Conservation (phyloP, 345 rosid species). For the Carallia pectinifolia region DNA sequence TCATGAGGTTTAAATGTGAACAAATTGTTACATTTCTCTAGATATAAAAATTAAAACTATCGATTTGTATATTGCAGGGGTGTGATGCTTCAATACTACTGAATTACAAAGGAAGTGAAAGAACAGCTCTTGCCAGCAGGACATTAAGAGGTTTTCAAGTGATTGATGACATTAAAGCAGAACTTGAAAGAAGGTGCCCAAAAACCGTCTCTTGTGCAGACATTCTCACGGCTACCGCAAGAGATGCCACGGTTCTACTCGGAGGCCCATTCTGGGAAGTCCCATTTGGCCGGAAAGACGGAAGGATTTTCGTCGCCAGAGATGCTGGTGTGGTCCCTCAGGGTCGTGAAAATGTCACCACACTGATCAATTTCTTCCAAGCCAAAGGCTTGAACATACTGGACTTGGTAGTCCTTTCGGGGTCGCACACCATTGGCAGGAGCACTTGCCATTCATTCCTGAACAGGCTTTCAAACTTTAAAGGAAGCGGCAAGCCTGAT, state of each 20-base stretch:
- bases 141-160: slow-evolving; percentile 24
- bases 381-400: slow-evolving; percentile 18
- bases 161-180: slow-evolving; percentile 23
- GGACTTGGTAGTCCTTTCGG: slow-evolving; percentile 27
- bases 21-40: no score
- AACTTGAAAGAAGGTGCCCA: slow-evolving; percentile 21
- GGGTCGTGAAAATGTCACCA: slow-evolving; percentile 20
- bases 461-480: slow-evolving; percentile 22
- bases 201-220: slow-evolving; percentile 26
- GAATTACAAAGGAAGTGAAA: slow-evolving; percentile 24
- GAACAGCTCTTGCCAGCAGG: slow-evolving; percentile 18
- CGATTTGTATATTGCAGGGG: slow-evolving; percentile 10
- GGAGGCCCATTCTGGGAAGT: slow-evolving; percentile 28
- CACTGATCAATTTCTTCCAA: slow-evolving; percentile 16
- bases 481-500: slow-evolving; percentile 18
- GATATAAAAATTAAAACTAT: no score
- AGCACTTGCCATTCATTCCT: slow-evolving; percentile 27
- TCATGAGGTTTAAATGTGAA: no score
- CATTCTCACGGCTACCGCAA: slow-evolving; percentile 25
- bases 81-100: slow-evolving; percentile 23
- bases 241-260: slow-evolving; percentile 21
- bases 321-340: slow-evolving; percentile 25
- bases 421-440: slow-evolving; percentile 42
- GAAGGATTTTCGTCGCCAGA: slow-evolving; percentile 11
- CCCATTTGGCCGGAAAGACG: slow-evolving; percentile 21